Evolutionary conservation across 805 yeast species (phyloP), one percentile per base, ranked within the genome.

Genomic region (Clavispora phyllophila): DNA sequence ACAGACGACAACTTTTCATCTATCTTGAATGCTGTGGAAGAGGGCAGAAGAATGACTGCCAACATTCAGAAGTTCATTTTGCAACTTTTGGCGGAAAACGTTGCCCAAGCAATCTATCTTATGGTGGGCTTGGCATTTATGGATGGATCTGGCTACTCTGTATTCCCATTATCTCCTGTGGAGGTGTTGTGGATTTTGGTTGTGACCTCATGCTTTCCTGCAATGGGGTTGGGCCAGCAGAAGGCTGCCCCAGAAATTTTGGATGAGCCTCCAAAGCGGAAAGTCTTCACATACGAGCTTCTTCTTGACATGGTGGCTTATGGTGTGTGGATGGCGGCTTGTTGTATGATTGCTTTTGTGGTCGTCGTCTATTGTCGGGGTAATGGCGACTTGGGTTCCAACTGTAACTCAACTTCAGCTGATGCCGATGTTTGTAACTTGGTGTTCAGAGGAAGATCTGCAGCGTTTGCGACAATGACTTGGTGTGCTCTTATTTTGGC

Each of bases 81-180:
- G 39, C 57, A 53, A 32, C 53, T 53, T 40, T 45, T 53, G 44
- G 57, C 57, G 8, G 57, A 53, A 33, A 53, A 53, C 28, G 57
- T 73, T 68, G 55, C 75, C 68, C 53, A 89, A 75, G 68, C 81
- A 75, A 55, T 77, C 78, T 61, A 64, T 69, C 79, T 65, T 82
- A 85, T 65, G 77, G 70, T 84, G 53, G 93, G 91, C 36, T 72
- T 84, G 41, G 87, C 80, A 2, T 85, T 85, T 61, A 75, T 77
- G 48, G 93, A 83, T 56, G 51, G 63, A 0, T 65, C 75, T 29
- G 81, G 78, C 2, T 71, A 69, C 43, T 86, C 95, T 4, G 96
- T 88, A 5, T 87, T 87, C 68, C 90, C 91, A 38, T 70, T 85
- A 44, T 76, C 87, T 40, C 57, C 72, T 70, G 56, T 52, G 26